Percentiles rank a stretch among this genome's conserved stretches.
Conservation (phyloP, 2,329 filamentous ascomycete genomes). For the Coniochaeta hoffmannii region DNA sequence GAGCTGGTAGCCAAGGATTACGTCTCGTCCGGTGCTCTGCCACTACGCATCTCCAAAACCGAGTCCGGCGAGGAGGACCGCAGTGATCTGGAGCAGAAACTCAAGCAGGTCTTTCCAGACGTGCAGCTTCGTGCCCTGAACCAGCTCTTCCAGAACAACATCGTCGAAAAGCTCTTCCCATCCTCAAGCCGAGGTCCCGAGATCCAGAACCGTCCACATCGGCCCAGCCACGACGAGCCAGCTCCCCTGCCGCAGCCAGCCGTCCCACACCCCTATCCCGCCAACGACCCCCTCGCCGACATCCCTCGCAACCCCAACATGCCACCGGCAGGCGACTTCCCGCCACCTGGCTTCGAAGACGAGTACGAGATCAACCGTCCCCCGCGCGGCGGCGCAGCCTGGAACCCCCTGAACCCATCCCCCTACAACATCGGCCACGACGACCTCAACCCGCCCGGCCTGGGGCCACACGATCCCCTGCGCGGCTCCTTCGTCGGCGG, state of each 20-base stretch:
- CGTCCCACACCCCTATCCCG: conserved; percentile 52
- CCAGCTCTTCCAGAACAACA: conserved; percentile 63
- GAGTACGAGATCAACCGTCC: conserved; percentile 76
- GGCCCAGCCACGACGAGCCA: conserved; percentile 25
- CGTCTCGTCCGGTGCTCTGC: conserved; percentile 52
- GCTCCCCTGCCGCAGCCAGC: conserved; percentile 51
- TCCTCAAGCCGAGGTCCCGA: conserved; percentile 46
- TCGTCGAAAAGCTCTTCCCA: conserved; percentile 80
- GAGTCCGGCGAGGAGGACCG: conserved; percentile 38
- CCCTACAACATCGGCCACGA: conserved; percentile 72
- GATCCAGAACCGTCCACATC: not conserved
- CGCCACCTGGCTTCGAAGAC: conserved; percentile 88
- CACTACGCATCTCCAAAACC: conserved; percentile 45
- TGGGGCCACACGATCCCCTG: conserved; percentile 81
- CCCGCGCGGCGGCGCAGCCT: conserved; percentile 35
- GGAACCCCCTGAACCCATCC: conserved; percentile 30
- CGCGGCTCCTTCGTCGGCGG: conserved; percentile 57
- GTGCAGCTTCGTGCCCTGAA: conserved; percentile 62
- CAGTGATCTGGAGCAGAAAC: conserved; percentile 35
- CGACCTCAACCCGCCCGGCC: conserved; percentile 78
- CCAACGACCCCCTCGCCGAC: conserved; percentile 57
- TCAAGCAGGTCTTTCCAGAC: conserved; percentile 61
- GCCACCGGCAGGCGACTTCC: conserved; percentile 62
- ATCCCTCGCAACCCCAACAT: conserved; percentile 50
- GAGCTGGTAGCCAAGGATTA: conserved; percentile 71